Conservation (phyloP, 1,139 yeast genomes). For the Lodderomyces pseudojiufengensis region DNA sequence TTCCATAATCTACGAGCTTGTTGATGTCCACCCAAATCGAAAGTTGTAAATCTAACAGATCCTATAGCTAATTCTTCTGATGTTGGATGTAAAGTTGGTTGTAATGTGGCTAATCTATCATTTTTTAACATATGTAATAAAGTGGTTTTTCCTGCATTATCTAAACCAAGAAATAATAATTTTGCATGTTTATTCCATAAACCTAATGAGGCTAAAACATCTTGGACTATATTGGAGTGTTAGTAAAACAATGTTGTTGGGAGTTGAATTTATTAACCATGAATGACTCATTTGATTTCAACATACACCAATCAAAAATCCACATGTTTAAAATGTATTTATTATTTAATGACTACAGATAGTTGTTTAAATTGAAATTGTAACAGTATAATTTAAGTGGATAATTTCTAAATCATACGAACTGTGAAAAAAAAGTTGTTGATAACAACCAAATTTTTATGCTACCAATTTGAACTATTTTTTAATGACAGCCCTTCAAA, state of each 20-base stretch:
- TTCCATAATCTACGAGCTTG: slow-evolving; percentile 99
- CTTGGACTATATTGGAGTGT: slow-evolving; percentile 58
- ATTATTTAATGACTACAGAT: too few species aligned
- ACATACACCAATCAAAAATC: slow-evolving; percentile 47
- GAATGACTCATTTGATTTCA: too few species aligned
- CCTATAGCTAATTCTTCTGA: slow-evolving; percentile 98
- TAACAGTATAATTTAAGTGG: too few species aligned
- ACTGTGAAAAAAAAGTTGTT: too few species aligned
- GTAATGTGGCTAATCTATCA: slow-evolving; percentile 95
- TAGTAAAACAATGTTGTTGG: slow-evolving; percentile 15
- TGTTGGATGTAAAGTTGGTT: slow-evolving; percentile 98
- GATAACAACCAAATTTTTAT: too few species aligned
- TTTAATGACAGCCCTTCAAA: too few species aligned
- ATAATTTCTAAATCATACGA: too few species aligned
- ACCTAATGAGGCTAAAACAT: slow-evolving; percentile 88
- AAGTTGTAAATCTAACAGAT: slow-evolving; percentile 92
- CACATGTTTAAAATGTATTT: slow-evolving; percentile 22
- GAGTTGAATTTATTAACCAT: too few species aligned
- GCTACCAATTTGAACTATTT: too few species aligned
- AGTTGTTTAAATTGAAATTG: too few species aligned
- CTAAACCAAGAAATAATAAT: slow-evolving; percentile 89
- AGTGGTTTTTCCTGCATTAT: slow-evolving; percentile 98
- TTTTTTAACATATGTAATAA: slow-evolving; percentile 94
- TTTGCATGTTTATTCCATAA: slow-evolving; percentile 98
- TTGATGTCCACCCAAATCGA: slow-evolving; percentile 96